Evolutionary conservation across 352 stramenopile species (phyloP).

Genomic region (Pythium aphanidermatum): DNA sequence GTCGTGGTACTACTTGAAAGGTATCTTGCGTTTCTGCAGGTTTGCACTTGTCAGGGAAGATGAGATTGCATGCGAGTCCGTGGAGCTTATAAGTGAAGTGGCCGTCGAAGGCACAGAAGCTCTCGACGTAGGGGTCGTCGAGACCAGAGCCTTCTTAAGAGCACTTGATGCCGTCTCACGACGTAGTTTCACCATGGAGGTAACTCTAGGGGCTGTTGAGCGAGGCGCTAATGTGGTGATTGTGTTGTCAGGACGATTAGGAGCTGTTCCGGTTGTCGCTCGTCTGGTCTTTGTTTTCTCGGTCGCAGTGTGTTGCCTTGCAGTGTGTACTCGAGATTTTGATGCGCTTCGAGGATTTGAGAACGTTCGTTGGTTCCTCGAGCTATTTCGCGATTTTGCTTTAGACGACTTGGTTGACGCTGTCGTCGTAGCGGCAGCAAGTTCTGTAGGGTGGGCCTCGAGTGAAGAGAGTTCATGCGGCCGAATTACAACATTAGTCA

Average conservation of each 20-base stretch:
- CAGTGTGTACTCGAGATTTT: not conserved
- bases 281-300: conserved; percentile 6
- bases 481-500: conserved; percentile 13
- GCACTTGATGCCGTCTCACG: conserved; percentile 46
- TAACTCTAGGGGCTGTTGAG: not conserved
- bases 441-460: not conserved
- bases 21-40: not conserved
- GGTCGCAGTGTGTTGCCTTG: not conserved
- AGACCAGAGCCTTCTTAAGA: conserved; percentile 56
- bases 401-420: conserved; percentile 5
- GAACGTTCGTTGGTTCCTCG: no score
- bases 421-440: not conserved
- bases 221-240: conserved; percentile 10
- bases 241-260: not conserved
- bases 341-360: conserved; percentile 9
- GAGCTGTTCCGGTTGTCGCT: not conserved
- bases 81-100: no score
- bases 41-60: not conserved
- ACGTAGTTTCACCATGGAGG: conserved; percentile 33
- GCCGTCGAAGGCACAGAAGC: no score
- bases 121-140: no score
- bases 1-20: conserved; percentile 1
- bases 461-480: conserved; percentile 1
- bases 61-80: not conserved
- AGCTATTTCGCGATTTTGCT: conserved; percentile 6